Conservation (phyloP, 2,329 filamentous ascomycete genomes). For the Calonectria pseudoturangicola region DNA sequence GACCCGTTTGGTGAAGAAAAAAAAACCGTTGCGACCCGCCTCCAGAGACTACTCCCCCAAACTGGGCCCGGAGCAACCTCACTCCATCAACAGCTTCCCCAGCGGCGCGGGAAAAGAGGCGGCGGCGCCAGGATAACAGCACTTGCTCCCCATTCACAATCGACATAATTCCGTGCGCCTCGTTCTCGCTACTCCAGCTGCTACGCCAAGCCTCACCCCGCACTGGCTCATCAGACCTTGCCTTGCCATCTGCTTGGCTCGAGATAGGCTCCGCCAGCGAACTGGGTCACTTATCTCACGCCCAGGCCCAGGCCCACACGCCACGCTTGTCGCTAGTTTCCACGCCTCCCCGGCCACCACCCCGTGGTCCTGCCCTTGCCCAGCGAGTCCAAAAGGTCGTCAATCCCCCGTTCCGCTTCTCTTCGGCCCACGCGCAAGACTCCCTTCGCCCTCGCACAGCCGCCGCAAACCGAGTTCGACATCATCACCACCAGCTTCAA, state of each 20-base stretch:
- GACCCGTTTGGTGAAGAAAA: constrained; percentile 2
- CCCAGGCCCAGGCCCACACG: constrained; percentile 22
- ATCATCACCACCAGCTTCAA: constrained; percentile 32
- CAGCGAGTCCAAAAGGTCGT: constrained; percentile 53
- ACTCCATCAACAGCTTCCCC: constrained; percentile 23
- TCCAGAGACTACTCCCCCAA: constrained; percentile 3
- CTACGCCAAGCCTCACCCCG: constrained; percentile 34
- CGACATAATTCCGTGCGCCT: constrained; percentile 5
- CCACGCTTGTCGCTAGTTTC: constrained; percentile 23
- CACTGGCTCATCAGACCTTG: constrained; percentile 29
- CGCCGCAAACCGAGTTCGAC: constrained; percentile 58
- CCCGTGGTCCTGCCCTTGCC: constrained; percentile 43
- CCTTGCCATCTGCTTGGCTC: constrained; percentile 23
- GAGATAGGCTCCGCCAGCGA: constrained; percentile 23
- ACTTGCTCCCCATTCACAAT: constrained; percentile 8
- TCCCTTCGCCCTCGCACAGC: constrained; percentile 56
- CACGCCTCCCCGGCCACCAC: constrained; percentile 33
- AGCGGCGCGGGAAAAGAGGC: constrained; percentile 23
- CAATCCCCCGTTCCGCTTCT: constrained; percentile 51
- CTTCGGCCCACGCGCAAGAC: constrained; percentile 50
- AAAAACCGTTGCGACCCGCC: constrained; percentile 28
- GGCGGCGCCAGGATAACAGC: not conserved
- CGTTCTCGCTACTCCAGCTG: not conserved
- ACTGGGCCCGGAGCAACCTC: constrained; percentile 13
- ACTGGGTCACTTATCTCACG: constrained; percentile 27